Percentiles rank a stretch among this genome's conserved stretches.
These are phyloP conservation scores for Auriscalpium microsporum DNA, from an alignment of 768 basidiomycete species.

Conservation along the genomic window DNA sequence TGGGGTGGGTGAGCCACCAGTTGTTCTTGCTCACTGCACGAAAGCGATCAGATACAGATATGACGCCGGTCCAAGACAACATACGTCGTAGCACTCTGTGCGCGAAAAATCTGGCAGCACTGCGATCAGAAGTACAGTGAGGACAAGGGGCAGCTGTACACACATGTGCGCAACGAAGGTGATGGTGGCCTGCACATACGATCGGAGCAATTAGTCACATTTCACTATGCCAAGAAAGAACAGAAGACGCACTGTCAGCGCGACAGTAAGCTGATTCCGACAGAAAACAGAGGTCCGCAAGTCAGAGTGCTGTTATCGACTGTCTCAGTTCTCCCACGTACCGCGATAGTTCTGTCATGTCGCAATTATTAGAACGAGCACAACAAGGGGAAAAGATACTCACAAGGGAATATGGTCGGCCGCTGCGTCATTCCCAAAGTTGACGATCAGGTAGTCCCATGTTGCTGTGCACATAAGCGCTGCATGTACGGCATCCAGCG, in stretches of 20 bases:
- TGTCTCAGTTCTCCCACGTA: too few relatives aligned
- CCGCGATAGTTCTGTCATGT: too few relatives aligned
- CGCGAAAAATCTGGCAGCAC: conserved; percentile 1
- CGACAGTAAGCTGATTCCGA: conserved; percentile 3
- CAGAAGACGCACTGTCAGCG: conserved; percentile 1
- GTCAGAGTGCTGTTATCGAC: too few relatives aligned
- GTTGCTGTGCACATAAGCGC: conserved; percentile 3
- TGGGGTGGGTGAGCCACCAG: conserved; percentile 2
- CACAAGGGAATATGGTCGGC: conserved; percentile 1
- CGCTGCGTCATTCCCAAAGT: conserved; percentile 1
- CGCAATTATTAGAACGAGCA: too few relatives aligned
- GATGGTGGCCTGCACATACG: not conserved
- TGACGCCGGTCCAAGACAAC: not conserved
- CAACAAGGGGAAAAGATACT: not conserved
- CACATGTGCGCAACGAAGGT: conserved; percentile 4
- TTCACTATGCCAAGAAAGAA: too few relatives aligned
- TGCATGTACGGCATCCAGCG: conserved; percentile 2
- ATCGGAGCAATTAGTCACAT: too few relatives aligned
- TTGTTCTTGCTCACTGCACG: conserved; percentile 1
- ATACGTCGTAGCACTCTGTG: conserved; percentile 2
- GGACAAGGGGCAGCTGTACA: not conserved
- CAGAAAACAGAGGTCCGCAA: too few relatives aligned
- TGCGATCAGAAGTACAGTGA: not conserved
- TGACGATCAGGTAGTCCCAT: conserved; percentile 7
- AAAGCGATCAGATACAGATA: not conserved